phyloP scores from a whole-genome alignment of 257 asterid species.

The Fraxinus cuspidata region DNA sequence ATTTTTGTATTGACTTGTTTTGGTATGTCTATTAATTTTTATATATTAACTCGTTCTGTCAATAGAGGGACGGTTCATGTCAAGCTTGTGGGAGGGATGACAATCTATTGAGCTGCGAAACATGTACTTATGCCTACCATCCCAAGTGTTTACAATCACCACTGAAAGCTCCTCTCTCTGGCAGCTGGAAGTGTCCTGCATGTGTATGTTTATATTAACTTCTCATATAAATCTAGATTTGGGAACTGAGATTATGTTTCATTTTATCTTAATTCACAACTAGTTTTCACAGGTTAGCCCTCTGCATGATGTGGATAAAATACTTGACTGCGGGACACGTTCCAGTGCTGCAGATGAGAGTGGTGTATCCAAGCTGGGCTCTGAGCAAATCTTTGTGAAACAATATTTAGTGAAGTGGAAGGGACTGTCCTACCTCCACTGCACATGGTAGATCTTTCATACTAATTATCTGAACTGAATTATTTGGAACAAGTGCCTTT shows the following conservation, averaged over 20 bases:
- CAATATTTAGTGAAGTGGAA: slow-evolving; percentile 98
- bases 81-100: slow-evolving; percentile 72
- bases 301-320: slow-evolving; percentile 78
- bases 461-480: slow-evolving; percentile 22
- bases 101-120: slow-evolving; percentile 71
- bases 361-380: slow-evolving; percentile 66
- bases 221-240: slow-evolving; percentile 5
- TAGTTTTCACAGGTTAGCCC: slow-evolving; percentile 68
- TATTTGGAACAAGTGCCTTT: slow-evolving; percentile 5
- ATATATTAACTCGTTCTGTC: slow-evolving; percentile 15
- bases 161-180: slow-evolving; percentile 61
- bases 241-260: slow-evolving; percentile 10
- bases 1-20: slow-evolving; percentile 6
- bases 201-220: slow-evolving; percentile 64
- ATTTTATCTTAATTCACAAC: slow-evolving; percentile 17
- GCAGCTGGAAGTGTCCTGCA: slow-evolving; percentile 88
- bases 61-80: slow-evolving; percentile 73
- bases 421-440: slow-evolving; percentile 87
- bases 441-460: slow-evolving; percentile 69
- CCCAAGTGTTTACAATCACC: slow-evolving; percentile 78
- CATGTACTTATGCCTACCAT: slow-evolving; percentile 80
- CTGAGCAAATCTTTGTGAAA: slow-evolving; percentile 72
- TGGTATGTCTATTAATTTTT: slow-evolving; percentile 5
- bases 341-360: slow-evolving; percentile 64
- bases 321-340: slow-evolving; percentile 89